Evolutionary conservation across 345 rosid genomes (phyloP), one percentile per base, ranked within the genome.

Genomic region (Ceriops decandra): DNA sequence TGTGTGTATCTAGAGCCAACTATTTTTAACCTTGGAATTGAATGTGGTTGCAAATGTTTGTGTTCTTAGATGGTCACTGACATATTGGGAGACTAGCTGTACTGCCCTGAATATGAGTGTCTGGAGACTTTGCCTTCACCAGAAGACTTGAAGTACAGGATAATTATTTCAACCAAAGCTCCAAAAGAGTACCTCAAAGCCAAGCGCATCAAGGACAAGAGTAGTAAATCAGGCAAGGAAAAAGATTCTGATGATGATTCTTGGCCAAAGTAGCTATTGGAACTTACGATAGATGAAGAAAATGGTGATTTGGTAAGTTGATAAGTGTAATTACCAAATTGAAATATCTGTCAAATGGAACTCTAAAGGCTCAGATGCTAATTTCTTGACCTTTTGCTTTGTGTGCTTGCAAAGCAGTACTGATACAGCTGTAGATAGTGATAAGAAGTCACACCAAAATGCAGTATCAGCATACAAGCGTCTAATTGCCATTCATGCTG

Each of bases 121-220:
- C 74, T 87, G 24, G 77, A 83, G 64, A 85, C 86, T 76, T 73
- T 87, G 10, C 96, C 90, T 75, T 82, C 96, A 42, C 96, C 92
- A 13, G 92, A 90, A 73, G 83, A 84, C 58, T 75, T 90, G 64
- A 87, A 84, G 76, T 61, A 82, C 63, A 72, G 56, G 72, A 71
- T 90, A 74, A 76, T 90, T 51, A 82, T 90, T 69, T 87, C 96
- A 33, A 90, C 96, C 28, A 87, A 85, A 71, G 87, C 76, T 67
- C 96, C 96, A 2, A 83, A 82, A 71, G 81, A 67, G 66, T 76
- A 76, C 57, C 73, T 68, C 56, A 80, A 82, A 66, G 80, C 84
- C 60, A 47, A 71, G 47, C 76, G 78, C 57, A 38, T 7, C 57
- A 76, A 72, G 72, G 59, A 20, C 53, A 79, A 80, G 49, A 70